These are phyloP conservation scores for Pisolithus thermaeus DNA, from an alignment of 1,284 basidiomycete genomes.

Conservation along the genomic window DNA sequence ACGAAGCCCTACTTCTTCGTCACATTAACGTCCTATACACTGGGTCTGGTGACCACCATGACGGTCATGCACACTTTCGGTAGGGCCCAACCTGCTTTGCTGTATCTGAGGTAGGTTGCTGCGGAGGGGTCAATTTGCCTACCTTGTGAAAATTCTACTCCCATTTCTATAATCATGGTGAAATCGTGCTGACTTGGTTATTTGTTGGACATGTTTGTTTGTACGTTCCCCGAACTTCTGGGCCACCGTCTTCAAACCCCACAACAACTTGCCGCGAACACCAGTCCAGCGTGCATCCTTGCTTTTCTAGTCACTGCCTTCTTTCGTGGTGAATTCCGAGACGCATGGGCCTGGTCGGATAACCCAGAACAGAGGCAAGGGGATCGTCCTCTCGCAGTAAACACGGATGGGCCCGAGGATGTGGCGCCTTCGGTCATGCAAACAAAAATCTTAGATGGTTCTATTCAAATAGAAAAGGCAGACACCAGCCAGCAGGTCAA, in stretches of 20 bases:
- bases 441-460: constrained; percentile 11
- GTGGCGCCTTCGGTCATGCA: constrained; percentile 11
- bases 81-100: constrained; percentile 85
- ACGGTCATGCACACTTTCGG: constrained; percentile 79
- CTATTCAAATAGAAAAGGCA: constrained; percentile 13
- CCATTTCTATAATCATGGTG: neutral
- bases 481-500: constrained; percentile 11
- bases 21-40: constrained; percentile 70
- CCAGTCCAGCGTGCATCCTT: constrained; percentile 63
- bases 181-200: neutral
- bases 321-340: constrained; percentile 50
- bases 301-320: constrained; percentile 52
- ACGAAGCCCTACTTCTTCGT: constrained; percentile 78
- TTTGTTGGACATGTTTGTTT: neutral
- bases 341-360: constrained; percentile 65
- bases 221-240: neutral
- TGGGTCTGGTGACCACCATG: constrained; percentile 79
- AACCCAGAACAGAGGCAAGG: constrained; percentile 26
- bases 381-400: neutral
- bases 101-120: constrained; percentile 77
- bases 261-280: constrained; percentile 1
- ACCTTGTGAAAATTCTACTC: too few species aligned
- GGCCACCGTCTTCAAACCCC: neutral
- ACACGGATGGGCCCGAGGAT: neutral
- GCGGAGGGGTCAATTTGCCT: neutral